phyloP scores from a whole-genome alignment of 108 stramenopile species.

The Pelagomonas calceolata region DNA sequence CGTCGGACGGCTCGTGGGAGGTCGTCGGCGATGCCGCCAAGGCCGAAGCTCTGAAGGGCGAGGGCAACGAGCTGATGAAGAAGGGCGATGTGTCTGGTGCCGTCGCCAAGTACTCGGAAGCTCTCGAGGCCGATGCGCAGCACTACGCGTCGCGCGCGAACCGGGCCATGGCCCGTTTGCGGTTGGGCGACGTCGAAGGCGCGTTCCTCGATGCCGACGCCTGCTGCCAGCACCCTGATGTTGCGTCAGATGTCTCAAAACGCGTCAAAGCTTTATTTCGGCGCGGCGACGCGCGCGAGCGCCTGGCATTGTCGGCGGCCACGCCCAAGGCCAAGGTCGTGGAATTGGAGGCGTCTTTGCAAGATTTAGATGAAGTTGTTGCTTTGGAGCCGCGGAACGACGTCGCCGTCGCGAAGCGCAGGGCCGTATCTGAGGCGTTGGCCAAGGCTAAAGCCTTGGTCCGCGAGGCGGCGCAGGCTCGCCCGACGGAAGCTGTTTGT shows the following conservation, averaged over 20 bases:
- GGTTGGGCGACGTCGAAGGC: neutral
- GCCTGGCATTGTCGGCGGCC: no score
- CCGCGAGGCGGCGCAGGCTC: no score
- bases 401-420: no score
- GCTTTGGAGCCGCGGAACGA: no score
- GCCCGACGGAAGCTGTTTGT: no score
- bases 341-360: no score
- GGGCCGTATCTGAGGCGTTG: no score
- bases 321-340: no score
- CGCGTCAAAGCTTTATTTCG: neutral
- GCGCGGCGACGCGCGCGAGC: neutral
- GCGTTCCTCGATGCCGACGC: neutral
- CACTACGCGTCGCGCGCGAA: neutral
- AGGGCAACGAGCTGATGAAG: slow-evolving; percentile 16
- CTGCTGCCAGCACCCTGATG: neutral
- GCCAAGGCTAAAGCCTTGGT: no score
- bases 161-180: neutral
- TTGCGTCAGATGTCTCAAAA: neutral
- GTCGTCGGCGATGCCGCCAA: neutral
- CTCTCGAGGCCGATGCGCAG: neutral
- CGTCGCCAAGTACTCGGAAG: slow-evolving; percentile 2
- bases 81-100: neutral
- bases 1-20: neutral
- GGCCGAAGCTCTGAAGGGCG: neutral
- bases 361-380: no score